Evolutionary conservation across 352 stramenopile genomes (phyloP).

Genomic region (Globisporangium alternatum): DNA sequence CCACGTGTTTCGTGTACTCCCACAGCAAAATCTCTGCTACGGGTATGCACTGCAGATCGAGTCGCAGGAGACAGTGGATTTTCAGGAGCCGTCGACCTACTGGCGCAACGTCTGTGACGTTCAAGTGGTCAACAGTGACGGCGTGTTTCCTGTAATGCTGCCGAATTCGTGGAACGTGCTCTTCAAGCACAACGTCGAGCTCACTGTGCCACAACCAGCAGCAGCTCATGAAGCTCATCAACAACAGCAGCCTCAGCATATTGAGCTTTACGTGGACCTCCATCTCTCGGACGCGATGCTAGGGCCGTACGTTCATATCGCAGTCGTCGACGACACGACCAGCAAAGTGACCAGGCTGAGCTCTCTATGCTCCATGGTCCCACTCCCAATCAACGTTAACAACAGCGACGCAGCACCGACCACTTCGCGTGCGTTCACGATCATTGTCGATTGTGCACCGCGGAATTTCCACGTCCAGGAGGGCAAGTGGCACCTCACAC

Average conservation of each 20-base stretch:
- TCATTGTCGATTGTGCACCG: conserved; percentile 57
- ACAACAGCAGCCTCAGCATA: conserved; percentile 2
- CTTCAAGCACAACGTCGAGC: conserved; percentile 57
- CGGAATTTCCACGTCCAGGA: conserved; percentile 27
- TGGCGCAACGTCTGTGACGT: conserved; percentile 44
- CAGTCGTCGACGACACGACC: conserved; percentile 44
- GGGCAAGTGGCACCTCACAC: conserved; percentile 55
- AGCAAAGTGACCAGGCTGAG: conserved; percentile 29
- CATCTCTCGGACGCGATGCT: conserved; percentile 57
- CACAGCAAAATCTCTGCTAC: conserved; percentile 41
- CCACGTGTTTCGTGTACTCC: conserved; percentile 47
- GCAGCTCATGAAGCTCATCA: not conserved
- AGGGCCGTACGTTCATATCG: conserved; percentile 39
- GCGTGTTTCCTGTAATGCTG: conserved; percentile 42
- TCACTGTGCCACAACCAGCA: conserved; percentile 9
- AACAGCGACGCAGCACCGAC: not conserved
- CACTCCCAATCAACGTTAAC: conserved; percentile 14
- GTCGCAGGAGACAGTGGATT: conserved; percentile 33
- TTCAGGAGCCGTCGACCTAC: conserved; percentile 37
- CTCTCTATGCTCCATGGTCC: conserved; percentile 30
- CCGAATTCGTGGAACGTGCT: conserved; percentile 52
- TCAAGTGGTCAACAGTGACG: conserved; percentile 48
- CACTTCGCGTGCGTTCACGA: conserved; percentile 32
- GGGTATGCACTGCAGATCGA: conserved; percentile 62
- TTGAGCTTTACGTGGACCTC: conserved; percentile 51